These are phyloP conservation scores for Aspergillus felis DNA, from an alignment of 2,329 filamentous ascomycete species.

Conservation along the genomic window DNA sequence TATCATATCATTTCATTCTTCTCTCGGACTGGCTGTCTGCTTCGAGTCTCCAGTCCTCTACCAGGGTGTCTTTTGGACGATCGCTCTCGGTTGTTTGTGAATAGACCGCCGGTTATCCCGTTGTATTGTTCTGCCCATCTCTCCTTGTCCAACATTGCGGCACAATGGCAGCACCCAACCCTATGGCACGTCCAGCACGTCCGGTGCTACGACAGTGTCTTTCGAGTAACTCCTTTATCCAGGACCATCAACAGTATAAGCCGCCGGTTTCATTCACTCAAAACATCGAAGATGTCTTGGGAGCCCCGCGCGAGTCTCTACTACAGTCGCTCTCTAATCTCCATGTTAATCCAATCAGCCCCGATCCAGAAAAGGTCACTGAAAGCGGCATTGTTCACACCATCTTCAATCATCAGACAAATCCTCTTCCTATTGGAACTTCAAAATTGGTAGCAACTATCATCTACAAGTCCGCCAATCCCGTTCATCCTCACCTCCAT, in stretches of 20 bases:
- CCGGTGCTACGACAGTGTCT: constrained; percentile 43
- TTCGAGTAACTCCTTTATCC: constrained; percentile 43
- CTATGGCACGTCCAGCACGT: constrained; percentile 30
- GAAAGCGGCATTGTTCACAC: constrained; percentile 46
- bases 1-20: neutral
- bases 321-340: constrained; percentile 22
- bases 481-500: constrained; percentile 45
- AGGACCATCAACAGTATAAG: constrained; percentile 49
- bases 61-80: neutral
- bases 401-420: constrained; percentile 42
- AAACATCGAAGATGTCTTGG: constrained; percentile 36
- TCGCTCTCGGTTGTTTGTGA: neutral
- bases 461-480: constrained; percentile 45
- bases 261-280: constrained; percentile 31
- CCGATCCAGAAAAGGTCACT: constrained; percentile 39
- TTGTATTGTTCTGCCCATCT: neutral
- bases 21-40: neutral
- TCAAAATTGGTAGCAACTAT: constrained; percentile 46
- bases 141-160: neutral
- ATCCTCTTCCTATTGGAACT: constrained; percentile 37
- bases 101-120: neutral
- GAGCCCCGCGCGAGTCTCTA: constrained; percentile 22
- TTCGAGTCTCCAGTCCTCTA: neutral
- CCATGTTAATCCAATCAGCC: constrained; percentile 34
- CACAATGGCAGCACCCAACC: constrained; percentile 29